Evolutionary conservation across 2,329 filamentous ascomycete genomes (phyloP).

Genomic region (Talaromyces sp.): DNA sequence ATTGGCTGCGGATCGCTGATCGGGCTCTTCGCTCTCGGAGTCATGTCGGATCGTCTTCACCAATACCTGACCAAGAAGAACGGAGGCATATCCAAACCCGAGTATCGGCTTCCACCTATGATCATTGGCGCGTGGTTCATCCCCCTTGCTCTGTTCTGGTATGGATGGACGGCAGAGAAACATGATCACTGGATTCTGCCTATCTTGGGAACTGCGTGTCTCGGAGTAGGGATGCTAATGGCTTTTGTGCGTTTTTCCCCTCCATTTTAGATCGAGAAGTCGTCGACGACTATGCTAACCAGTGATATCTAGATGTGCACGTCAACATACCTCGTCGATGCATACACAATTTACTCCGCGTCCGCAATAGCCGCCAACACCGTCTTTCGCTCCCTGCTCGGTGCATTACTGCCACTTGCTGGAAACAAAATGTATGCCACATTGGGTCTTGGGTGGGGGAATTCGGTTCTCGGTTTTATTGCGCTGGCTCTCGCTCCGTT

Average conservation of each 20-base stretch:
- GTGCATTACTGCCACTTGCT: constrained; percentile 57
- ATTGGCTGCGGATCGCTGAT: constrained; percentile 39
- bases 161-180: constrained; percentile 54
- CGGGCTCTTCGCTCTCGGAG: constrained; percentile 32
- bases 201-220: constrained; percentile 53
- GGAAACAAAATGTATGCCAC: constrained; percentile 47
- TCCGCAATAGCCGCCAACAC: constrained; percentile 51
- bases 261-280: neutral
- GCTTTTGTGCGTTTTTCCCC: constrained; percentile 37
- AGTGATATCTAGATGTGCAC: constrained; percentile 39
- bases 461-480: constrained; percentile 52
- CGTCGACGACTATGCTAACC: constrained; percentile 6
- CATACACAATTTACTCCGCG: constrained; percentile 44
- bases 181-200: constrained; percentile 55
- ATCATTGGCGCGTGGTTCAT: constrained; percentile 50
- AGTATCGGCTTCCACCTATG: constrained; percentile 51
- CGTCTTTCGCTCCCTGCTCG: constrained; percentile 51
- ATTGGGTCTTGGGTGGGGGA: constrained; percentile 48
- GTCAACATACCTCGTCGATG: constrained; percentile 59
- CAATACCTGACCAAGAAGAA: constrained; percentile 27
- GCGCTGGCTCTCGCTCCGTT: constrained; percentile 46
- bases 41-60: constrained; percentile 28
- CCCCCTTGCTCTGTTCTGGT: constrained; percentile 52
- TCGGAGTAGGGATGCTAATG: constrained; percentile 52
- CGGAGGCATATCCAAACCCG: constrained; percentile 41